phyloP scores from a whole-genome alignment of 1,139 yeast species.

The Tardiomyces digboiensis region DNA sequence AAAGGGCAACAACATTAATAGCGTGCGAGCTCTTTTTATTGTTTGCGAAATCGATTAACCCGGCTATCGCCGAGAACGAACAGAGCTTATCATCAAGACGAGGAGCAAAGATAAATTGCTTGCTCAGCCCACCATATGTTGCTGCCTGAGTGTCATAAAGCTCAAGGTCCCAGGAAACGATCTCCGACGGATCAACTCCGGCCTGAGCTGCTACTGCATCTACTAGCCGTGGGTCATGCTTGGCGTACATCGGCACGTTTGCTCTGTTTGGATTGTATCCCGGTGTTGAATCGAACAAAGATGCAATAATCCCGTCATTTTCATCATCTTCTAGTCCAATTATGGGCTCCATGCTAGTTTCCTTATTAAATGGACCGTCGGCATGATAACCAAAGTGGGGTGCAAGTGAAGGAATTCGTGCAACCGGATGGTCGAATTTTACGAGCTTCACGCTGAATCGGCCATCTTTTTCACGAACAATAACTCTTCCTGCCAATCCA shows the following conservation, averaged over 20 bases:
- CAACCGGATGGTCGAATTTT: constrained; percentile 66
- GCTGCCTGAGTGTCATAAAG: constrained; percentile 75
- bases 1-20: constrained; percentile 63
- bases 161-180: constrained; percentile 78
- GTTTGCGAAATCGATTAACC: constrained; percentile 31
- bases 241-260: constrained; percentile 42
- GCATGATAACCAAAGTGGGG: constrained; percentile 76
- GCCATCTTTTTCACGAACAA: constrained; percentile 35
- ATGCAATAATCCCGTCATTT: neutral
- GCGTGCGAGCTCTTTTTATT: constrained; percentile 40
- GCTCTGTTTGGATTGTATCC: constrained; percentile 3
- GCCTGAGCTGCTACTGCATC: constrained; percentile 58
- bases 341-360: constrained; percentile 75
- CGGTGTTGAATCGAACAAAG: neutral
- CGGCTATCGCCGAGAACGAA: constrained; percentile 67
- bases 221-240: constrained; percentile 62
- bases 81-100: constrained; percentile 84
- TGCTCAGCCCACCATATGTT: constrained; percentile 70
- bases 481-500: constrained; percentile 80
- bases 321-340: constrained; percentile 39
- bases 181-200: constrained; percentile 37
- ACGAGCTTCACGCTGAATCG: constrained; percentile 50
- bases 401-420: constrained; percentile 86
- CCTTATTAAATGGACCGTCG: constrained; percentile 68
- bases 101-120: constrained; percentile 81